Base-by-base conservation (phyloP, 2,329 filamentous ascomycete genomes). In the Ceratocystiopsis minuta region DNA sequence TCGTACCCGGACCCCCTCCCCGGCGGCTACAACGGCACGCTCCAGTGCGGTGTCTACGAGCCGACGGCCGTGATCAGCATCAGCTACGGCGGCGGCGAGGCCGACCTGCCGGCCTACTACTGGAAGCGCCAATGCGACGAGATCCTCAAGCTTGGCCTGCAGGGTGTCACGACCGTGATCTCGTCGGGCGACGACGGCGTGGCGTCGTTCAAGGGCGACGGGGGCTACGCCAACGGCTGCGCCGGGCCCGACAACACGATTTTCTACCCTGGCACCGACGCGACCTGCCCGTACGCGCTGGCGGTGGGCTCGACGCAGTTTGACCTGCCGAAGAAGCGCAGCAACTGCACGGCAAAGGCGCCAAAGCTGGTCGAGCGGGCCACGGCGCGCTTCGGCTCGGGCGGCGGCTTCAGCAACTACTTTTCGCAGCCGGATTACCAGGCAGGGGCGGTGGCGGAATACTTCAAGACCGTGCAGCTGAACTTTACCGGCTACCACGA, bases 11-110 rank as follows among this genome's bases (percentile, higher is more conserved):
- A 71, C 47, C 54, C 58, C 0, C 49, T 53, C 11, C 17, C 52
- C 0, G 64, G 59, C 28, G 68, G 67, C 18, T 73, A 69, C 55
- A 63, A 65, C 45, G 66, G 66, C 16, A 45, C 53, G 36, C 53
- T 59, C 16, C 51, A 54, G 47, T 60, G 55, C 47, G 57, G 55
- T 36, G 50, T 51, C 13, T 57, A 54, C 56, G 59, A 64, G 49
- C 66, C 69, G 3, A 68, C 70, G 11, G 70, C 72, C 46, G 70
- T 74, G 7, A 63, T 73, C 45, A 65, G 62, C 34, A 68, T 76
- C 48, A 70, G 65, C 4, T 74, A 75, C 51, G 69, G 69, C 38
- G 65, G 65, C 36, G 61, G 65, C 36, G 72, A 77, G 54, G 55
- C 57, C 6, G 66, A 67, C 17, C 58, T 75, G 16, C 70, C 72